A percentile compares a stretch with the other conserved stretches of the same genome.
phyloP scores from a whole-genome alignment of 2,329 filamentous ascomycete genomes.

The Xylariaceae sp. region DNA sequence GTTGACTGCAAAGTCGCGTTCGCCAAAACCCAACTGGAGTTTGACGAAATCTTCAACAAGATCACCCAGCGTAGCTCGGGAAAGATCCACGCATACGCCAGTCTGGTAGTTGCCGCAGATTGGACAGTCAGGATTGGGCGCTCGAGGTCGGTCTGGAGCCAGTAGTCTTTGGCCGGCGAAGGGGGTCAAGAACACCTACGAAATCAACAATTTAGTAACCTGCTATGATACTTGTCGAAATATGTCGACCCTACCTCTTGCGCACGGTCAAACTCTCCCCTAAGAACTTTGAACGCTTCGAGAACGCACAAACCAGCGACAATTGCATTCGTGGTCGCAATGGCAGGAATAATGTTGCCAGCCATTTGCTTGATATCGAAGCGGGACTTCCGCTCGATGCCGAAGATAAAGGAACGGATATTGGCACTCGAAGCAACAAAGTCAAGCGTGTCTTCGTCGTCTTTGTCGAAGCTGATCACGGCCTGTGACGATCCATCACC shows the following conservation, averaged over 20 bases:
- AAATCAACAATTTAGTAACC: conserved; percentile 8
- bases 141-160: conserved; percentile 50
- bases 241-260: conserved; percentile 56
- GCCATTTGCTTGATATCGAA: conserved; percentile 99
- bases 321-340: conserved; percentile 96
- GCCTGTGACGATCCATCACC: conserved; percentile 48
- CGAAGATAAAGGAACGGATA: conserved; percentile 81
- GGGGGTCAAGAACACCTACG: conserved; percentile 71
- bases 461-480: conserved; percentile 87
- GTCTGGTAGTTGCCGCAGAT: conserved; percentile 73
- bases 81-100: conserved; percentile 61
- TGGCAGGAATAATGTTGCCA: conserved; percentile 97
- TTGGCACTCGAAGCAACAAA: conserved; percentile 92
- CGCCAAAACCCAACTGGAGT: conserved; percentile 66
- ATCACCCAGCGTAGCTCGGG: conserved; percentile 69
- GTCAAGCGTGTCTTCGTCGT: conserved; percentile 89
- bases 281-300: conserved; percentile 86
- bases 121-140: conserved; percentile 75
- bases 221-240: not conserved
- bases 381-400: conserved; percentile 79
- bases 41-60: conserved; percentile 72
- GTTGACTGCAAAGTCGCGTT: conserved; percentile 71
- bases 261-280: conserved; percentile 61
- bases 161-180: conserved; percentile 54
- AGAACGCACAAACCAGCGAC: conserved; percentile 89